phyloP scores from a whole-genome alignment of 768 basidiomycete genomes.

The Atractiella rhizophila region DNA sequence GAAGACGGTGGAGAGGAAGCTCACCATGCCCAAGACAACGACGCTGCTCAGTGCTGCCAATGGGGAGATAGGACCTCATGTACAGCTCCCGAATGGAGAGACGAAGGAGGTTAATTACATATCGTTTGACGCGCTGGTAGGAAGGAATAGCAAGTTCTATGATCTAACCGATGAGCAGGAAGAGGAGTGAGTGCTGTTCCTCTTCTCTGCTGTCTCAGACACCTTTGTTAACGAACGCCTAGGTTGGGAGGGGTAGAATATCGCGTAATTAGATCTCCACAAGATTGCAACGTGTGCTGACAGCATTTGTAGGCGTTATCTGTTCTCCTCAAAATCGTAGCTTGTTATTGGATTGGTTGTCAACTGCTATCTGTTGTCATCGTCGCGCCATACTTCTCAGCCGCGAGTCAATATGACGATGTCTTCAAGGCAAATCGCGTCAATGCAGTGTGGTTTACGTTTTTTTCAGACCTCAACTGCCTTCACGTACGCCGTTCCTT shows the following conservation, averaged over 20 bases:
- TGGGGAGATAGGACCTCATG: slow-evolving; percentile 25
- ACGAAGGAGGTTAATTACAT: slow-evolving; percentile 43
- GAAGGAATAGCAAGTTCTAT: slow-evolving; percentile 22
- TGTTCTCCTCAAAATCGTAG: slow-evolving; percentile 14
- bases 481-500: slow-evolving; percentile 24
- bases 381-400: slow-evolving; percentile 56
- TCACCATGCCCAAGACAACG: slow-evolving; percentile 49
- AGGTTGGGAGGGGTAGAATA: slow-evolving; percentile 88
- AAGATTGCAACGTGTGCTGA: not conserved
- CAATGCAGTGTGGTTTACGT: slow-evolving; percentile 38
- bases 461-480: slow-evolving; percentile 64
- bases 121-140: slow-evolving; percentile 42
- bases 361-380: slow-evolving; percentile 47
- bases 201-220: too few species aligned
- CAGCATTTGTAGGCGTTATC: slow-evolving; percentile 11
- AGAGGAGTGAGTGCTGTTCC: too few species aligned
- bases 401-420: slow-evolving; percentile 27
- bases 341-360: slow-evolving; percentile 37
- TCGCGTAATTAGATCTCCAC: slow-evolving; percentile 22
- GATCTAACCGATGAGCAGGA: slow-evolving; percentile 48
- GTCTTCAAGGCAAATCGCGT: slow-evolving; percentile 18
- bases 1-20: slow-evolving; percentile 32
- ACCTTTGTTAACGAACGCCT: too few species aligned
- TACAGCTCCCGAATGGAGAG: too few species aligned
- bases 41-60: slow-evolving; percentile 22